Evolutionary conservation across 1,139 yeast genomes (phyloP).

Genomic region (Suhomyces taliae): DNA sequence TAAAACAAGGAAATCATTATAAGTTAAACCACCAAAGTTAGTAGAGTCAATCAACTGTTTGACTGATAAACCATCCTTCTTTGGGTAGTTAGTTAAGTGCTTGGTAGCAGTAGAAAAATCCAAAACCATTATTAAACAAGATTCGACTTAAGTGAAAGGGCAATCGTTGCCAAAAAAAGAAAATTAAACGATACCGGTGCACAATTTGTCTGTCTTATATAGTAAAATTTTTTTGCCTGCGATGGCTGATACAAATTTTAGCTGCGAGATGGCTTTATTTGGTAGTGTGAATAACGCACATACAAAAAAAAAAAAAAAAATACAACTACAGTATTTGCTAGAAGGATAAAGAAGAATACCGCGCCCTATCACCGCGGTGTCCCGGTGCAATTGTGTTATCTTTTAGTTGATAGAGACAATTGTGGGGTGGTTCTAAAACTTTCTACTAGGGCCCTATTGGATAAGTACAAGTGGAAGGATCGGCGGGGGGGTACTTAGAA

Average conservation of each 20-base stretch:
- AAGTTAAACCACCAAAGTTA: slow-evolving; percentile 92
- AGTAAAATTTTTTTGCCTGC: slow-evolving; percentile 13
- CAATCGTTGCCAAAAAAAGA: slow-evolving; percentile 48
- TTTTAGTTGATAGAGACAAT: no score
- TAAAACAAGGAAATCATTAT: slow-evolving; percentile 90
- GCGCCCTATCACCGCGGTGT: no score
- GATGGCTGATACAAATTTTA: slow-evolving; percentile 1
- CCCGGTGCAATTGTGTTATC: no score
- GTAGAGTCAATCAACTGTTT: slow-evolving; percentile 85
- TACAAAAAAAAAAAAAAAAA: no score
- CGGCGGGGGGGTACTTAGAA: no score
- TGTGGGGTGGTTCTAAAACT: no score
- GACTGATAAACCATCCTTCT: slow-evolving; percentile 85
- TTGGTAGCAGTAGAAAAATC: slow-evolving; percentile 70
- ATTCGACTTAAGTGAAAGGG: slow-evolving; percentile 25
- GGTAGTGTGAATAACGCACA: not conserved
- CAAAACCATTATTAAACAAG: slow-evolving; percentile 32
- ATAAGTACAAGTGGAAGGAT: no score
- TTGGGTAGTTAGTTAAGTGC: slow-evolving; percentile 60
- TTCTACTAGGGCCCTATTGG: no score
- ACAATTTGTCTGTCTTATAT: slow-evolving; percentile 5
- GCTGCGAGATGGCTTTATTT: slow-evolving; percentile 1
- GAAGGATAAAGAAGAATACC: no score
- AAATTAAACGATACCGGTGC: slow-evolving; percentile 13
- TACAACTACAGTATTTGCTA: no score